These are phyloP conservation scores for Jamesozyma piceae DNA, from an alignment of 805 yeast species.

Conservation along the genomic window DNA sequence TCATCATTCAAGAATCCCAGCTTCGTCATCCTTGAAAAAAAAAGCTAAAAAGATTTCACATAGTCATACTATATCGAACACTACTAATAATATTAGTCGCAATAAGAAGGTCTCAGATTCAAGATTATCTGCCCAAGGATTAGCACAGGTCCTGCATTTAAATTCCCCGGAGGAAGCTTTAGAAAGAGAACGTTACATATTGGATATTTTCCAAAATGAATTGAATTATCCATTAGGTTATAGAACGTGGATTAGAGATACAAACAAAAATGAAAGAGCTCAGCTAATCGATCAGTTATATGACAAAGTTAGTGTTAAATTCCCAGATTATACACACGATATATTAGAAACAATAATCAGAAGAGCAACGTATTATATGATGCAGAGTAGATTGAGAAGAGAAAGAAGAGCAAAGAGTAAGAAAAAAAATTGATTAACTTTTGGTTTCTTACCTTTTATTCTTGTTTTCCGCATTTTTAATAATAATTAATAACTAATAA, in stretches of 20 bases:
- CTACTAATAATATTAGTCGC: conserved; percentile 1
- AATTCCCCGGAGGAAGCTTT: conserved; percentile 46
- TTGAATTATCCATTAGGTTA: conserved; percentile 68
- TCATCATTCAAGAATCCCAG: not conserved
- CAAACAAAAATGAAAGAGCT: conserved; percentile 45
- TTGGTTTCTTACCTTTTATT: too few relatives aligned
- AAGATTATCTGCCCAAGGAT: conserved; percentile 46
- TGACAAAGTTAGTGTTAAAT: conserved; percentile 37
- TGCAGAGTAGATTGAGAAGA: conserved; percentile 68
- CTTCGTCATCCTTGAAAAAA: not conserved
- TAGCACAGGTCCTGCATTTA: conserved; percentile 44
- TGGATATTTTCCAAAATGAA: conserved; percentile 44
- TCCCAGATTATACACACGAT: conserved; percentile 40
- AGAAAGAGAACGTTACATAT: conserved; percentile 43
- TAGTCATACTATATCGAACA: conserved; percentile 5
- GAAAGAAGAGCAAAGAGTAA: conserved; percentile 47
- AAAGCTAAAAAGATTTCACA: conserved; percentile 2
- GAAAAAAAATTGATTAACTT: conserved; percentile 6
- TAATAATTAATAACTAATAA: too few relatives aligned
- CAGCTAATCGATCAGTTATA: conserved; percentile 42
- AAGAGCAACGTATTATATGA: conserved; percentile 69
- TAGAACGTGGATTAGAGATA: conserved; percentile 79
- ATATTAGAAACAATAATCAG: conserved; percentile 61
- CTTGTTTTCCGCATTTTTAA: too few relatives aligned
- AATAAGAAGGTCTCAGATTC: conserved; percentile 37